Percentiles rank a stretch among this genome's conserved stretches.
Evolutionary conservation across 140 eudicot genomes (phyloP).

Genomic region (Stevia rebaudiana): DNA sequence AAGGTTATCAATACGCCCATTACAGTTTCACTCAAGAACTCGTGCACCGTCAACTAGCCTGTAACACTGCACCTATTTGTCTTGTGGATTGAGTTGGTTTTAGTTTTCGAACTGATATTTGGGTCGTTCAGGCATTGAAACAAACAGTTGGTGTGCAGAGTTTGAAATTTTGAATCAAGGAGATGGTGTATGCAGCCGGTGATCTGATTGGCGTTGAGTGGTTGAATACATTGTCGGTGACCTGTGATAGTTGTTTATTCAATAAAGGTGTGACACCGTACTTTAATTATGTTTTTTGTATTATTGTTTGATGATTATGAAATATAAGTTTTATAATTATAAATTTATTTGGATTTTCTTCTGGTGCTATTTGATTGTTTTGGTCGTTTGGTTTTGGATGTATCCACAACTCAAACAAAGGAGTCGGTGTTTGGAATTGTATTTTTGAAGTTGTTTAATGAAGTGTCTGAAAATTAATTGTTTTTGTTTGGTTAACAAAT

Average conservation of each 20-base stretch:
- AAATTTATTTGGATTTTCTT: neutral
- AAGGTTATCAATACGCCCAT: conserved; percentile 50
- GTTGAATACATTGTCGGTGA: too few species aligned
- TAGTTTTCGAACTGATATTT: neutral
- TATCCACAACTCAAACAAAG: neutral
- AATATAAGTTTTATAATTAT: too few species aligned
- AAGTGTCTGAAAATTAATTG: too few species aligned
- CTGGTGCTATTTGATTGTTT: conserved; percentile 4
- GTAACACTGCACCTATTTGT: neutral
- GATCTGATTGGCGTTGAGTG: neutral
- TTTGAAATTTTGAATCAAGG: neutral
- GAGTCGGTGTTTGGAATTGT: conserved; percentile 12
- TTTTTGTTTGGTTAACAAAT: too few species aligned
- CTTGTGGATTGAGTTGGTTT: neutral
- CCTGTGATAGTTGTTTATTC: conserved; percentile 4
- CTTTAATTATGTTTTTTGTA: conserved; percentile 12
- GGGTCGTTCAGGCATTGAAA: conserved; percentile 17
- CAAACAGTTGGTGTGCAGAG: conserved; percentile 15
- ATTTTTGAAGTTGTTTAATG: neutral
- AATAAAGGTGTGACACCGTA: neutral
- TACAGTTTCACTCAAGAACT: conserved; percentile 49
- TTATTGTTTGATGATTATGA: neutral
- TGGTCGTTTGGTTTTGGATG: neutral
- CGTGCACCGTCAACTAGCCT: conserved; percentile 47
- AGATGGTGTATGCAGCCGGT: neutral